Evolutionary conservation across 2,329 filamentous ascomycete genomes (phyloP), one percentile per base, ranked within the genome.

Genomic region (Knufia fluminis): DNA sequence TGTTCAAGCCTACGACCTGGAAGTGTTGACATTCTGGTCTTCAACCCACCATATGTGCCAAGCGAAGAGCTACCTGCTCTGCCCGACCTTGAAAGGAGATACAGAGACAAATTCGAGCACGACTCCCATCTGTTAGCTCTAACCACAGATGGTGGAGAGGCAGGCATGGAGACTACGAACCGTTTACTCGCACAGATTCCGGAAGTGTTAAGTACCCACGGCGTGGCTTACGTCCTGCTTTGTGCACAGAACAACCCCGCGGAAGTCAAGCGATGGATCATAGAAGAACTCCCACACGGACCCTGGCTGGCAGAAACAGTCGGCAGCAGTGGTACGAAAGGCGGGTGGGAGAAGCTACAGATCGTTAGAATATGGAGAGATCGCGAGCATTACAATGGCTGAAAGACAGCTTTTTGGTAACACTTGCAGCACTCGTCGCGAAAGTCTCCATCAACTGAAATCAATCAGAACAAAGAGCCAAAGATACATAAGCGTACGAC

Each of bases 11-110:
- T 94, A 35, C 74, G 76, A 6, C 62, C 70, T 0, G 71, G 74
- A 2, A 67, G 69, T 33, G 76, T 94, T 3, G 92, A 98, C 63
- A 76, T 98, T 9, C 75, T 98, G 54, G 77, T 98, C 23, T 98
- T 97, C 75, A 98, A 98, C 64, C 92, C 92, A 47, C 92, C 92
- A 0, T 98, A 98, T 64, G 92, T 98, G 12, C 92, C 92, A 1
- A 94, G 90, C 2, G 76, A 83, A 22, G 78, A 81, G 35, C 69
- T 94, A 52, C 90, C 91, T 1, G 64, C 68, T 20, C 66, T 77
- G 31, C 68, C 75, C 4, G 54, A 1, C 50, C 52, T 12, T 51
- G 33, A 20, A 14, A 22, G 19, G 8, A 35, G 20, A 12, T 42
- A 49, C 31, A 4, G 23, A 4, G 46, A 43, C 24, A 48, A 70